Conservation (phyloP, 306 rosid genomes). For the Crotalaria pallida region DNA sequence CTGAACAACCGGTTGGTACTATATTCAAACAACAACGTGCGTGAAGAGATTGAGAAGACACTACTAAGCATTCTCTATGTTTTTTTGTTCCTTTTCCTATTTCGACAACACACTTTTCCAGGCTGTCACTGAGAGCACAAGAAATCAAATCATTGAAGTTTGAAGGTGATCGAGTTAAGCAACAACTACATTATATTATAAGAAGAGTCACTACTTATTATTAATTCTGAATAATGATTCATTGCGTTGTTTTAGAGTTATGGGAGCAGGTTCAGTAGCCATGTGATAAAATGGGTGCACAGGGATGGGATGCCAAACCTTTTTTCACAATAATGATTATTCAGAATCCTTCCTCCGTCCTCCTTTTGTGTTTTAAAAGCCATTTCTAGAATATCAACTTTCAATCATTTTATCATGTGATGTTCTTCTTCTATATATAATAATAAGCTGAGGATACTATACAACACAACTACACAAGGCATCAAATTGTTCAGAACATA, state of each 20-base stretch:
- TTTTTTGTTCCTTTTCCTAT: constrained; percentile 18
- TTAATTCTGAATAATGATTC: neutral
- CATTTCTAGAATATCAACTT: constrained; percentile 18
- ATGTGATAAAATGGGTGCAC: constrained; percentile 41
- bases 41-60: neutral
- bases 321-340: constrained; percentile 47
- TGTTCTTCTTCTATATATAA: neutral
- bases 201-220: neutral
- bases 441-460: neutral
- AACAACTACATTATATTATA: too few species aligned
- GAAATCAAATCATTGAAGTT: constrained; percentile 22
- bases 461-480: too few species aligned
- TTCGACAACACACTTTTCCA: constrained; percentile 49
- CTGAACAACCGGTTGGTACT: constrained; percentile 24
- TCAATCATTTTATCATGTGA: constrained; percentile 1
- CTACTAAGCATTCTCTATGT: neutral
- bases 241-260: neutral
- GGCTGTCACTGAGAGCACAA: constrained; percentile 16
- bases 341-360: constrained; percentile 20
- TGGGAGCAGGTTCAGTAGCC: constrained; percentile 30
- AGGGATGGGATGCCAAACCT: constrained; percentile 46
- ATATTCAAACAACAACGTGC: constrained; percentile 25
- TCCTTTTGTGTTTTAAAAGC: constrained; percentile 11
- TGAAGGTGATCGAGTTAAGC: neutral
- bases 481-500: neutral